A percentile compares a stretch with the other conserved stretches of the same genome.
Conservation (phyloP, 108 stramenopile species). For the Cyclotella choctawhatcheeana region DNA sequence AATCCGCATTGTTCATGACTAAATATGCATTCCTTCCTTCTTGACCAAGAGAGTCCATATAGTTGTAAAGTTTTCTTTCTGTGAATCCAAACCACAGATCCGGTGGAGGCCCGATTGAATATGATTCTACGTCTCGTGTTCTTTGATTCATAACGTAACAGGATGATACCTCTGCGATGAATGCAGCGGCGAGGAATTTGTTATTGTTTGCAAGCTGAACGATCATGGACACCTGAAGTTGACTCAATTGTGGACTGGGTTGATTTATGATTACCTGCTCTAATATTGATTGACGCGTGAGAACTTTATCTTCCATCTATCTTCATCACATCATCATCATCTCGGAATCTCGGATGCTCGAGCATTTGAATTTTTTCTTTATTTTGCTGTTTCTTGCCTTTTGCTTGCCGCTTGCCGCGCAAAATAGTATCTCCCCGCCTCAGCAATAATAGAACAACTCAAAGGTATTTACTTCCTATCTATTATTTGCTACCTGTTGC, state of each 20-base stretch:
- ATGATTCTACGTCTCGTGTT: not conserved
- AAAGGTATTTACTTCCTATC: no score
- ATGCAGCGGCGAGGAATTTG: not conserved
- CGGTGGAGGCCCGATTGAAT: conserved; percentile 2
- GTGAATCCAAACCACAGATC: not conserved
- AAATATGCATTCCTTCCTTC: not conserved
- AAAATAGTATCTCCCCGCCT: no score
- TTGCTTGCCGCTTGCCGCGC: no score
- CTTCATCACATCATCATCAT: no score
- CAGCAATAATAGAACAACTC: no score
- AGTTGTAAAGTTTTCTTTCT: not conserved
- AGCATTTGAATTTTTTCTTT: no score
- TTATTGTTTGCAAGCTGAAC: not conserved
- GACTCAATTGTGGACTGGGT: no score
- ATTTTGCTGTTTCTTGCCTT: no score
- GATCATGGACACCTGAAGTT: not conserved
- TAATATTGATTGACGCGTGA: no score
- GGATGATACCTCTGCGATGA: not conserved
- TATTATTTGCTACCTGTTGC: no score
- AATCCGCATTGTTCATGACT: not conserved
- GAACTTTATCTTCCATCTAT: no score
- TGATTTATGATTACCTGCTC: not conserved
- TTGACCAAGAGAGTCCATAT: not conserved
- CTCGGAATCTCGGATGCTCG: no score
- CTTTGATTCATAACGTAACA: conserved; percentile 1